Conservation (phyloP, 345 rosid species). For the Citrus maxima region DNA sequence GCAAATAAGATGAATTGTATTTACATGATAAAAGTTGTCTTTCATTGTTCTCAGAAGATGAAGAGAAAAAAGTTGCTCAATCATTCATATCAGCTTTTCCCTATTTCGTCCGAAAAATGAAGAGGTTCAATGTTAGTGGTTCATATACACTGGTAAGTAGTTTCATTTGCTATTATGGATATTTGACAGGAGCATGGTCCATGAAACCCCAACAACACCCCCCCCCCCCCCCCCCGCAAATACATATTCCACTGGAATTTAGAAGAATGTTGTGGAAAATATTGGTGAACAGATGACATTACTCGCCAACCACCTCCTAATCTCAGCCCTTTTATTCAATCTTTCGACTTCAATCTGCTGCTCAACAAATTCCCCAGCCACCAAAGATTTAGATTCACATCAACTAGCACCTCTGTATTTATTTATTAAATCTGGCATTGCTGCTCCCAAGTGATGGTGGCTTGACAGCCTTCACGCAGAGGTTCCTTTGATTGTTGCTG, state of each 20-base stretch:
- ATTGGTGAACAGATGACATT: background rate
- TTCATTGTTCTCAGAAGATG: slow-evolving; percentile 33
- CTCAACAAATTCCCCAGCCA: background rate
- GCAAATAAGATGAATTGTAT: slow-evolving; percentile 23
- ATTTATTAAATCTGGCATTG: background rate
- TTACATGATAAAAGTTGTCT: slow-evolving; percentile 22
- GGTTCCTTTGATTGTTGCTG: background rate
- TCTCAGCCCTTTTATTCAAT: background rate
- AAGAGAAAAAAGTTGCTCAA: slow-evolving; percentile 54
- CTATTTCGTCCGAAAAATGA: slow-evolving; percentile 61
- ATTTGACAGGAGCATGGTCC: background rate
- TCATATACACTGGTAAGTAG: slow-evolving; percentile 59
- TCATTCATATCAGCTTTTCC: slow-evolving; percentile 52
- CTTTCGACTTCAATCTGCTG: background rate
- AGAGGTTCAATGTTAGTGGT: slow-evolving; percentile 57
- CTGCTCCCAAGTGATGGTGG: background rate
- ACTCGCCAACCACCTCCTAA: background rate
- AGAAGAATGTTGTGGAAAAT: background rate
- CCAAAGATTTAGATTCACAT: background rate
- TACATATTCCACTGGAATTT: background rate
- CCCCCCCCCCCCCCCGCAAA: no score
- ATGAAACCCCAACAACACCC: background rate
- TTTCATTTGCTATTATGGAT: background rate
- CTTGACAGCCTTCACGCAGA: slow-evolving; percentile 1
- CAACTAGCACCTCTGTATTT: background rate